Conservation (phyloP, 331 rosid species). For the Acacia pycnantha region DNA sequence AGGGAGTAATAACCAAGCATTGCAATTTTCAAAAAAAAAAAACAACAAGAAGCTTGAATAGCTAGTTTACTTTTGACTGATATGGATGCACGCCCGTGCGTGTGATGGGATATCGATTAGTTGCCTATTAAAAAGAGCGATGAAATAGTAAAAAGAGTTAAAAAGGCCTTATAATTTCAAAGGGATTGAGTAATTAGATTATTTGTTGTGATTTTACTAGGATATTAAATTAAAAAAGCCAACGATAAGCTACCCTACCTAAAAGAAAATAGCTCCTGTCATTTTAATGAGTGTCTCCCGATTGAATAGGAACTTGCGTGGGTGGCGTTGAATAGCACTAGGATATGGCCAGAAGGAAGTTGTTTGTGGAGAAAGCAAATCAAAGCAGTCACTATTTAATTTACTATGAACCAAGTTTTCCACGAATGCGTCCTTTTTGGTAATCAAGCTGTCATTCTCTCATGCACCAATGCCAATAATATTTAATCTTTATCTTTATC, state of each 20-base stretch:
- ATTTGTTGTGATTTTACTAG: not conserved
- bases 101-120: not conserved
- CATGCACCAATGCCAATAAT: slow-evolving; percentile 37
- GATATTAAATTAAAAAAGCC: not conserved
- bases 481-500: slow-evolving; percentile 27
- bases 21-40: too few relatives aligned
- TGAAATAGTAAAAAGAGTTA: not conserved
- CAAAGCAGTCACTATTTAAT: slow-evolving; percentile 23
- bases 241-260: not conserved
- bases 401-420: slow-evolving; percentile 16
- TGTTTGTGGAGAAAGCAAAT: slow-evolving; percentile 17
- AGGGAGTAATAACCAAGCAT: not conserved
- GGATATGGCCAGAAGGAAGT: not conserved
- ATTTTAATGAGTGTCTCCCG: not conserved
- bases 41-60: not conserved
- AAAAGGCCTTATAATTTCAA: not conserved
- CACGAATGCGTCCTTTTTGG: slow-evolving; percentile 36
- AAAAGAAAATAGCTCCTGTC: not conserved
- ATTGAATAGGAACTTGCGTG: slow-evolving; percentile 4
- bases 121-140: not conserved
- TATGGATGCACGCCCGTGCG: not conserved
- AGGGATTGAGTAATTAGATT: not conserved
- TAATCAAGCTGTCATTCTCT: slow-evolving; percentile 43
- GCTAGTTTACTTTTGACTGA: not conserved
- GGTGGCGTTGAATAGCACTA: slow-evolving; percentile 30